Percentiles rank a stretch among this genome's conserved stretches.
These are phyloP conservation scores for Aspergillus bridgeri DNA, from an alignment of 495 filamentous ascomycete genomes.

Conservation along the genomic window DNA sequence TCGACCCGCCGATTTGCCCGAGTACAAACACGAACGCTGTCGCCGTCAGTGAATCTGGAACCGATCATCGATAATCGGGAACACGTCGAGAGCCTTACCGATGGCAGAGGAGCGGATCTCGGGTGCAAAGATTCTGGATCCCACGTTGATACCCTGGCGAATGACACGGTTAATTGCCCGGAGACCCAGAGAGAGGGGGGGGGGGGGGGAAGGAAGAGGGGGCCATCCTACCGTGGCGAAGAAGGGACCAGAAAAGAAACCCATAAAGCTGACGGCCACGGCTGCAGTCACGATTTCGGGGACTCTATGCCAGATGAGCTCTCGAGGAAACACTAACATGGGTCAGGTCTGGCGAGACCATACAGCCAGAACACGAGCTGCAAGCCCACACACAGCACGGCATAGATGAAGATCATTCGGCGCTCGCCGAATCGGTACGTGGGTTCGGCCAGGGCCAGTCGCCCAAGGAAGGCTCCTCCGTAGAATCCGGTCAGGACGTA, in stretches of 20 bases:
- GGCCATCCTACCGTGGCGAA: conserved; percentile 27
- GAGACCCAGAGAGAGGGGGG: not conserved
- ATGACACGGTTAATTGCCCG: not conserved
- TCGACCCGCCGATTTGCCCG: conserved; percentile 26
- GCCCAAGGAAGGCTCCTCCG: conserved; percentile 27
- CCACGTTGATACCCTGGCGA: conserved; percentile 22
- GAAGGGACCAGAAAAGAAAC: conserved; percentile 33
- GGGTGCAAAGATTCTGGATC: conserved; percentile 26
- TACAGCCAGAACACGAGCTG: conserved; percentile 35
- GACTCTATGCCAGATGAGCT: conserved; percentile 11
- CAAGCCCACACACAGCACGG: conserved; percentile 27
- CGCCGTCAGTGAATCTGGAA: not conserved
- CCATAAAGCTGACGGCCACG: conserved; percentile 30
- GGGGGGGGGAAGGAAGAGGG: not conserved
- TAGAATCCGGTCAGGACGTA: conserved; percentile 32
- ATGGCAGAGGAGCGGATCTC: conserved; percentile 29
- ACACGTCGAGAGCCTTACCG: conserved; percentile 11
- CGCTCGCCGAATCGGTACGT: conserved; percentile 32
- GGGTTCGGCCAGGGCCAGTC: conserved; percentile 27
- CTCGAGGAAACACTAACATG: not conserved
- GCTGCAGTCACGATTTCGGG: conserved; percentile 33
- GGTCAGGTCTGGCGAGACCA: not conserved
- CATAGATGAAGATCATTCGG: conserved; percentile 31
- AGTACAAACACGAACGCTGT: conserved; percentile 30
- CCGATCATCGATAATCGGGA: not conserved